Base-by-base conservation (phyloP, 108 stramenopile genomes). In the Stephanodiscus triporus region DNA sequence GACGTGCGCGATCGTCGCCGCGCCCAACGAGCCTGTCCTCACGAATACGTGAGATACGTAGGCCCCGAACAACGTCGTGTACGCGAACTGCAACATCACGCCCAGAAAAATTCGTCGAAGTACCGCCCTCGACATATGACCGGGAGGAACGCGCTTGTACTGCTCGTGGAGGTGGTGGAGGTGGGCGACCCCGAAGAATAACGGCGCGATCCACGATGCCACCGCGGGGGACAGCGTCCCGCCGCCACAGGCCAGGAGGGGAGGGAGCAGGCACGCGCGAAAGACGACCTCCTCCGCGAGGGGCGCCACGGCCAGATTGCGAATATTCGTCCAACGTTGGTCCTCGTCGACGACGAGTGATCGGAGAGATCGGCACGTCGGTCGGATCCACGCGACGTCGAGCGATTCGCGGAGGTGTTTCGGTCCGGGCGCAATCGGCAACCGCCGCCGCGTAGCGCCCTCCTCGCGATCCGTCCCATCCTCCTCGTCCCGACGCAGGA, bases 111-210 rank as follows among this genome's bases (percentile, higher is more conserved):
- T 72, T 23, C 80, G 37, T 3, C 5, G 24, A 0, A 64, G 20
- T n/a, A 45, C 45, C 5, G 27, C 59, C n/a, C 29, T 34, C 57
- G 68, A 36, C 32, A 60, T 55, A 53, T 37, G 34, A 6, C 20
- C 29, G 23, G 62, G 64, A 30, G 73, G 48, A 29, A 75, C 30
- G 7, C 32, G 63, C 0, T 80, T 69, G 19, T 68, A 70, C 40
- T 71, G 70, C 27, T 61, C 51, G 11, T 77, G 37, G 23, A 87
- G 87, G 74, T 92, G 94, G 58, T 95, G 94, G 9, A 88, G 38
- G 78, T 95, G 94, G 2, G 94, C 94, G 9, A 86, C 51, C 10
- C 94, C 94, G 76, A 95, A 95, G 67, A 92, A 95, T 26, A 91
- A 58, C 40, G 94, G 94, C 23, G 88, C 86, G 9, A 88, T 76